Base-by-base conservation (phyloP, 495 filamentous ascomycete species). In the Penicillium malachiteum region DNA sequence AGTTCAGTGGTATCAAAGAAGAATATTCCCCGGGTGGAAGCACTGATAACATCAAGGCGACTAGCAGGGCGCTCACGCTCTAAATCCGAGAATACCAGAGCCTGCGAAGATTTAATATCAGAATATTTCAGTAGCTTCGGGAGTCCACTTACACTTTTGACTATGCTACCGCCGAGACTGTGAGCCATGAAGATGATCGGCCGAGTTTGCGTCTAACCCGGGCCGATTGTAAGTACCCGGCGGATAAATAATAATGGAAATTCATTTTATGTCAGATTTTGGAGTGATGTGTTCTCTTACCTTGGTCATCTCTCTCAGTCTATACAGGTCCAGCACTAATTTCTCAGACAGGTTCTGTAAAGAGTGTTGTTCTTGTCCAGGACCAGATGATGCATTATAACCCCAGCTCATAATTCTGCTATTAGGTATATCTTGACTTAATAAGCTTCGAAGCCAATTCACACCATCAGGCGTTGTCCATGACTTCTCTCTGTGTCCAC, bases 351-450 rank as follows among this genome's bases (percentile, higher is more conserved):
- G 35, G 54, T 62, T 43, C 65, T 65, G 40, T 62, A 64, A 55
- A 40, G 66, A 60, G 62, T 57, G 46, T 43, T 40, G 41, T 49
- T 66, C 47, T 59, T 16, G 16, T 7, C 37, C 26, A 7, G 33
- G 32, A n/a, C 14, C 35, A 5, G 38, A 32, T 0, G 57, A 38
- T 55, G 69, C 60, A 67, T 79, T 73, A 59, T 81, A 82, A 8
- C 80, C 79, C 71, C 76, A 82, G n/a, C 65, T 77, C 40, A 75
- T 54, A 40, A 82, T 67, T 32, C 80, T 72, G 1, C 72, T 74
- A 48, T 72, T 50, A 18, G 75, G 79, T 13, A 81, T 56, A 26
- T 73, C 70, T 12, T 10, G 34, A 13, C 78, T 75, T 16, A 84
- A 65, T 41, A 84, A 55, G 55, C 78, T 76, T 32, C 66, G 65